Evolutionary conservation across 2,329 filamentous ascomycete genomes (phyloP), one percentile per base, ranked within the genome.

Genomic region (Xylaria sp.): DNA sequence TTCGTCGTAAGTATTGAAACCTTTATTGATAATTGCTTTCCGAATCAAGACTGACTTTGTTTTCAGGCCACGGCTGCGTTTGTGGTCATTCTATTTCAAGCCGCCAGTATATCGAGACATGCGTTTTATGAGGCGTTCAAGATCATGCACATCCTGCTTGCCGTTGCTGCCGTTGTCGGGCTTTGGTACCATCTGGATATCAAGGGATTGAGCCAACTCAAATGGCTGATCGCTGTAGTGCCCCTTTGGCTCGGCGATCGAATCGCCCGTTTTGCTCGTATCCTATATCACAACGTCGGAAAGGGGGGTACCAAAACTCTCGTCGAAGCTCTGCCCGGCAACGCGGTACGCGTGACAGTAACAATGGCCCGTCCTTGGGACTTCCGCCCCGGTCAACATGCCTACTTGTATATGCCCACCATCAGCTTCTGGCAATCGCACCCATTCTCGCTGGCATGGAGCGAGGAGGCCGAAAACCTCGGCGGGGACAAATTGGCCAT

Each of bases 71-170:
- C 86, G 8, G 80, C 84, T 70, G 87, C 89, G 0, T 88, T 93
- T 68, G 80, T 90, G 15, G 85, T 85, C 70, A 86, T 94, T 62
- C 80, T 88, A 50, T 81, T 94, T 65, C 91, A 93, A 74, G 91
- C 92, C 0, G 86, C 88, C 54, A 93, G 91, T 56, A 85, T 91
- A 61, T 81, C 94, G 34, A 87, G 92, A 66, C 92, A 94, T 77
- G 92, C 92, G 18, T 94, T 91, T 77, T 94, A 94, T 79, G 92
- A 94, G 80, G 88, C 86, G 1, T 94, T 94, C 85, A 89, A 94
- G 79, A 82, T 92, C 66, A 77, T 92, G 41, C 92, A 95, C 80
- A 92, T 94, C 67, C 75, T 84, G 3, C 84, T 89, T 28, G 91
- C 89, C 41, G 84, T 87, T 20, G 77, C 88, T 18, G 82, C 88